Evolutionary conservation across 164 flowering plant genomes (phyloP).

Genomic region (Warburgia ugandensis): DNA sequence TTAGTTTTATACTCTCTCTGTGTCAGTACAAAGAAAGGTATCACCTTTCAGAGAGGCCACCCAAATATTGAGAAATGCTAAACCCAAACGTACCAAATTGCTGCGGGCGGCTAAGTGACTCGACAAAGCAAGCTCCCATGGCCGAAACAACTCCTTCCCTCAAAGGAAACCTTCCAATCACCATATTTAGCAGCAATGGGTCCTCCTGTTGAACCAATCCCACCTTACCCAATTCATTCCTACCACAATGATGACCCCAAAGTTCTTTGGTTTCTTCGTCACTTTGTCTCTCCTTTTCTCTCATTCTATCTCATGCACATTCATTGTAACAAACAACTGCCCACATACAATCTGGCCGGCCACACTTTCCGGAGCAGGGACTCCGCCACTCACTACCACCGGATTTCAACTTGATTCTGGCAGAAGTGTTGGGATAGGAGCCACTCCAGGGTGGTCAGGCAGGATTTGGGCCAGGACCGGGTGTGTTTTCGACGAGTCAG

Average conservation of each 20-base stretch:
- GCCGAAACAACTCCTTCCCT: too few relatives aligned
- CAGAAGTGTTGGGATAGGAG: slow-evolving; percentile 23
- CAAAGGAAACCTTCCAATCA: too few relatives aligned
- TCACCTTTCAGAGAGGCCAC: too few relatives aligned
- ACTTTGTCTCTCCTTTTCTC: slow-evolving; percentile 2
- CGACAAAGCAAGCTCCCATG: too few relatives aligned
- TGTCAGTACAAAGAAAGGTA: too few relatives aligned
- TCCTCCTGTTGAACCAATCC: too few relatives aligned
- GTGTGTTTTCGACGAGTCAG: slow-evolving; percentile 50
- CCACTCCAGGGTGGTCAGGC: slow-evolving; percentile 72
- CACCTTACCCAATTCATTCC: too few relatives aligned
- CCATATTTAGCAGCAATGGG: too few relatives aligned
- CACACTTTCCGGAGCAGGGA: slow-evolving; percentile 63
- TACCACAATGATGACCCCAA: background rate
- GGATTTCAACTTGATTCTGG: slow-evolving; percentile 61
- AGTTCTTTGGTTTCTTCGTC: background rate
- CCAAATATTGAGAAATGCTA: too few relatives aligned
- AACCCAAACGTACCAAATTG: too few relatives aligned
- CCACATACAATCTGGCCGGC: slow-evolving; percentile 81
- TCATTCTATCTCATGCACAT: slow-evolving; percentile 12
- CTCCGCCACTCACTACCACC: slow-evolving; percentile 47
- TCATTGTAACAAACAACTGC: slow-evolving; percentile 66
- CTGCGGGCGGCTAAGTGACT: too few relatives aligned
- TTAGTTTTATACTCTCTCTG: too few relatives aligned
- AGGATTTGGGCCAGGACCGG: slow-evolving; percentile 82